phyloP scores from a whole-genome alignment of 2,329 filamentous ascomycete species.

The Ceratocystis smalleyi region DNA sequence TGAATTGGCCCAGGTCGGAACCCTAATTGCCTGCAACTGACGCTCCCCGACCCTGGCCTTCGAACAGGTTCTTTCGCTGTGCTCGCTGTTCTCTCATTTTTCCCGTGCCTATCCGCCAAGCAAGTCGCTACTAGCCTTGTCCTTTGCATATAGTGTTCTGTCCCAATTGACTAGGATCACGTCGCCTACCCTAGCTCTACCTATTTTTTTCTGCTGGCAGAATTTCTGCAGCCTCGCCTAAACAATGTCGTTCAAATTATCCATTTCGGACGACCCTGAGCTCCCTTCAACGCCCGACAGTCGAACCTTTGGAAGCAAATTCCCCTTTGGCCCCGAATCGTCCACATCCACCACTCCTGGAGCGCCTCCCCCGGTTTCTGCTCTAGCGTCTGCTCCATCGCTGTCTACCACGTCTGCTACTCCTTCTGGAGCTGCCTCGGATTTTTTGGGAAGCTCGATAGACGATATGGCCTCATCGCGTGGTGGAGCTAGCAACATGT shows the following conservation, averaged over 20 bases:
- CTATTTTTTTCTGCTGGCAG: background rate
- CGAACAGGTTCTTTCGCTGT: no score
- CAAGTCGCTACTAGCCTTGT: background rate
- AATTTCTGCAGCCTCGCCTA: constrained; percentile 17
- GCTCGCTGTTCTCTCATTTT: background rate
- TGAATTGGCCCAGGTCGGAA: background rate
- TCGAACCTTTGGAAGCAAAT: constrained; percentile 24
- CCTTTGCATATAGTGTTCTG: background rate
- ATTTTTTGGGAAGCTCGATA: constrained; percentile 40
- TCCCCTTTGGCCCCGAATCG: constrained; percentile 30
- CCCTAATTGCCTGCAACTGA: background rate
- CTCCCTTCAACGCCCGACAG: constrained; percentile 35
- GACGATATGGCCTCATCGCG: constrained; percentile 24
- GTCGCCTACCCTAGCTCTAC: background rate
- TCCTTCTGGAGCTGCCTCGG: constrained; percentile 40
- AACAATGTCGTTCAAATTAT: constrained; percentile 29
- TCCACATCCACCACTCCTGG: constrained; percentile 35
- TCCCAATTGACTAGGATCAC: background rate
- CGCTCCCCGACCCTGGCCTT: background rate
- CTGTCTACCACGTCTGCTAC: constrained; percentile 34
- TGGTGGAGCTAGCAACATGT: constrained; percentile 2
- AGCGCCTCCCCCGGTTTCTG: constrained; percentile 23
- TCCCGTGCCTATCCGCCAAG: background rate
- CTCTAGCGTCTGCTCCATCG: background rate
- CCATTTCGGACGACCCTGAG: constrained; percentile 30